phyloP scores from a whole-genome alignment of 345 rosid species.

The thale cress (Arabidopsis thaliana) region DNA sequence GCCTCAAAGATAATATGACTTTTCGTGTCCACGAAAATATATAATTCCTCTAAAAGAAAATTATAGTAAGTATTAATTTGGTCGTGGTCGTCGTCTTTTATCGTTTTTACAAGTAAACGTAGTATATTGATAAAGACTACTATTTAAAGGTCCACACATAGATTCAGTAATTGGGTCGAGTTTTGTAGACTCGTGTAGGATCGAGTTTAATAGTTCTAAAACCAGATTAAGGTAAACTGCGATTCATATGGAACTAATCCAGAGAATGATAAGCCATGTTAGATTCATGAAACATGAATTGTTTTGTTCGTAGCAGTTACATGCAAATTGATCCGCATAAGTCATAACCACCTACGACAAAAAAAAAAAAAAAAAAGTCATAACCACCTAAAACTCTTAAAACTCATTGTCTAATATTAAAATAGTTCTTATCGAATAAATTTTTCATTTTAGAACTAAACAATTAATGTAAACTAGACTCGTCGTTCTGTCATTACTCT shows the following conservation, averaged over 20 bases:
- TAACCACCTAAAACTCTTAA: background rate
- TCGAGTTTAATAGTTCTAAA: background rate
- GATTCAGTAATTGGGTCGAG: conserved; percentile 5
- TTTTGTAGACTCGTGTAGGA: conserved; percentile 14
- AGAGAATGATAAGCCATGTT: background rate
- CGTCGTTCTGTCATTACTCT: background rate
- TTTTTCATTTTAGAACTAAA: background rate
- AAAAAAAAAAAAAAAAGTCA: no score
- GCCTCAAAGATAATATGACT: conserved; percentile 41
- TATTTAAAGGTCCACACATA: conserved; percentile 17
- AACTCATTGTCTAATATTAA: background rate
- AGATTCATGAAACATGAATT: background rate
- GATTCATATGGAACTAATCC: background rate
- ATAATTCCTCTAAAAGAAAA: conserved; percentile 12
- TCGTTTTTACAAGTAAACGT: background rate
- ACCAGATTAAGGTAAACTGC: background rate
- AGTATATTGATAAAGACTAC: conserved; percentile 24
- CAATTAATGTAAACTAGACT: background rate
- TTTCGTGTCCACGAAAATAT: conserved; percentile 34
- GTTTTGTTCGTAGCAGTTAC: background rate
- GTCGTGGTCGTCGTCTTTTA: conserved; percentile 32
- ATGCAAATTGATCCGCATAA: background rate
- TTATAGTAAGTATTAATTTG: background rate
- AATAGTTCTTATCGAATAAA: background rate
- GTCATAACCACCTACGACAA: no score